Base-by-base conservation (phyloP, 768 basidiomycete genomes). In the Phlegmacium glaucopus region DNA sequence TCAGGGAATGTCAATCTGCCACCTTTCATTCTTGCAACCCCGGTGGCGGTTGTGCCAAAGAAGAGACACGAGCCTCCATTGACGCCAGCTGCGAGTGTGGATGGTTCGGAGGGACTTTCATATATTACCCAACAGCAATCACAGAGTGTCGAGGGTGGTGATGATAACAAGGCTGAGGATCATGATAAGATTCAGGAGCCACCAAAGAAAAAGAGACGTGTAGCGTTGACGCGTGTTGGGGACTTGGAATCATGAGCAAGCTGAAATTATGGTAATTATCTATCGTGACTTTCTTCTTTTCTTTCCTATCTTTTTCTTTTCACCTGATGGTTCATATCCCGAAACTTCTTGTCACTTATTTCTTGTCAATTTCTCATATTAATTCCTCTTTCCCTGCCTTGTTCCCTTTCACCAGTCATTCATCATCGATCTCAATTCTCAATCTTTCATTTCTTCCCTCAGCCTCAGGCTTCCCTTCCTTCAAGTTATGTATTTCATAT, bases 201-300 rank as follows among this genome's bases (percentile, higher is more conserved):
- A 3, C 85, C 86, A 6, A 93, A 89, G 77, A 92, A 93, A 68
- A 92, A 90, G 66, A 76, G 90, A 47, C 75, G 90, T 17, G 80
- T 90, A n/a, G 86, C 79, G 29, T 71, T 91, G 56, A 90, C 84
- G 9, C 74, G 76, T 15, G 77, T 90, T 3, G 79, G 81, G 16
- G 87, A 86, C 64, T 52, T 83, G 57, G 70, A 69, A 22, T 46
- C 58, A 34, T 53, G 43, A 49, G 13, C 4, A 4, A 25, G 30
- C 22, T 22, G n/a, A n/a, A n/a, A n/a, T n/a, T n/a, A n/a, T n/a
- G 22, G 22, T 22, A 22, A n/a, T n/a, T 22, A 22, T 22, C 5
- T 22, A 5, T 22, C 22, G 22, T 22, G 22, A 22, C 22, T 22
- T 22, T 22, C 5, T 22, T 22, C 22, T 22, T n/a, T n/a, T 5